Percentiles rank a stretch among this genome's conserved stretches.
These are phyloP conservation scores for Arxiozyma heterogenica DNA, from an alignment of 1,139 yeast species.

Conservation along the genomic window DNA sequence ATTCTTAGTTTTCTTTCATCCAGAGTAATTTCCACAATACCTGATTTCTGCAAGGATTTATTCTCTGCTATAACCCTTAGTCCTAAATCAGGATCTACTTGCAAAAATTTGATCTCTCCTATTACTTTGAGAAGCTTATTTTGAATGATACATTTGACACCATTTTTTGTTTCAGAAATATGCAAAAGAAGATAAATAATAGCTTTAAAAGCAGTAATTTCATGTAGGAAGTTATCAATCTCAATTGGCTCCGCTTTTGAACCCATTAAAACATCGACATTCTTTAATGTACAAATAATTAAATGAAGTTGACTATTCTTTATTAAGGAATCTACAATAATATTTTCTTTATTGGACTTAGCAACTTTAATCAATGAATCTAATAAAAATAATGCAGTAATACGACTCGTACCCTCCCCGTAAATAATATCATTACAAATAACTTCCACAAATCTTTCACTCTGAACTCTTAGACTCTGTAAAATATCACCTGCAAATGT, in stretches of 20 bases:
- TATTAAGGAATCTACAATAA: conserved; percentile 51
- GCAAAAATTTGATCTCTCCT: conserved; percentile 47
- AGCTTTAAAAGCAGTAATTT: conserved; percentile 67
- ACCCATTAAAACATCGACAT: conserved; percentile 56
- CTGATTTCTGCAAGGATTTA: conserved; percentile 27
- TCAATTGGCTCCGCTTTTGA: conserved; percentile 34
- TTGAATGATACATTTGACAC: conserved; percentile 70
- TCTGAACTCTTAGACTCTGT: conserved; percentile 48
- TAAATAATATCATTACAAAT: conserved; percentile 71
- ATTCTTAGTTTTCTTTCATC: conserved; percentile 43
- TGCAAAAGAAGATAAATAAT: conserved; percentile 60
- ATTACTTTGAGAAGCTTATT: conserved; percentile 61
- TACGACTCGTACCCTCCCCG: conserved; percentile 69
- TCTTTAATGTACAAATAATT: conserved; percentile 55
- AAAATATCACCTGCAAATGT: conserved; percentile 40
- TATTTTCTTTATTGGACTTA: conserved; percentile 41
- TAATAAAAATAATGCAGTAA: conserved; percentile 66
- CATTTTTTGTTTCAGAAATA: conserved; percentile 64
- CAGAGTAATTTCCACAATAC: conserved; percentile 35
- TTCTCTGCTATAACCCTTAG: conserved; percentile 38
- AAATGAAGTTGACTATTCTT: conserved; percentile 57
- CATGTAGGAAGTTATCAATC: conserved; percentile 51
- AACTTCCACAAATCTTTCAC: conserved; percentile 52
- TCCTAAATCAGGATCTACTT: conserved; percentile 76
- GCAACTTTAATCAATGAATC: conserved; percentile 62